These are phyloP conservation scores for Neurospora discreta DNA, from an alignment of 495 filamentous ascomycete species.

Conservation along the genomic window DNA sequence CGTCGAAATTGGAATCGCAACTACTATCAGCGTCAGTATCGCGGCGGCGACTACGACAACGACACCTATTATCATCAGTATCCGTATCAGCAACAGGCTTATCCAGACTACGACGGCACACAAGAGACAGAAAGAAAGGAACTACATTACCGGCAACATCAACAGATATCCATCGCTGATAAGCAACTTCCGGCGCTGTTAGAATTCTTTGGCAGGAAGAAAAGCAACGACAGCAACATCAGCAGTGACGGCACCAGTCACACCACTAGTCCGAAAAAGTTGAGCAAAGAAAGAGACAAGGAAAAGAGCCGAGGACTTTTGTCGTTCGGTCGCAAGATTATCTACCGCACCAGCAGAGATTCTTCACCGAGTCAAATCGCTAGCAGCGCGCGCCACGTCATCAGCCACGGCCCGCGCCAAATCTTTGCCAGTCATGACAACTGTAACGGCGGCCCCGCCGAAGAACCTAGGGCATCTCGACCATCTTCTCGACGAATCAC, in stretches of 20 bases:
- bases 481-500: conserved; percentile 55
- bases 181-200: conserved; percentile 13
- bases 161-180: conserved; percentile 8
- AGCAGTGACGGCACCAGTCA: background rate
- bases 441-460: conserved; percentile 33
- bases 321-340: background rate
- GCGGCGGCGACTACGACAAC: background rate
- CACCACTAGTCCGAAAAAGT: background rate
- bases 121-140: background rate
- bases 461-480: conserved; percentile 47
- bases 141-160: conserved; percentile 5
- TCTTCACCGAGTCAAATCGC: background rate
- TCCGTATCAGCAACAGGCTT: conserved; percentile 1
- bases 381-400: conserved; percentile 5
- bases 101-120: background rate
- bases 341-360: conserved; percentile 1
- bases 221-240: background rate
- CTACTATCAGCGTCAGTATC: background rate
- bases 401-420: conserved; percentile 8
- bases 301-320: conserved; percentile 2
- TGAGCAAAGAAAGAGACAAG: background rate
- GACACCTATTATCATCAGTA: background rate
- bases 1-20: background rate
- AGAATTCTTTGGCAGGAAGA: background rate
- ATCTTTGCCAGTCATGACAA: conserved; percentile 13